Base-by-base conservation (phyloP, 2,329 filamentous ascomycete genomes). In the Ophiostoma triangulosporum region DNA sequence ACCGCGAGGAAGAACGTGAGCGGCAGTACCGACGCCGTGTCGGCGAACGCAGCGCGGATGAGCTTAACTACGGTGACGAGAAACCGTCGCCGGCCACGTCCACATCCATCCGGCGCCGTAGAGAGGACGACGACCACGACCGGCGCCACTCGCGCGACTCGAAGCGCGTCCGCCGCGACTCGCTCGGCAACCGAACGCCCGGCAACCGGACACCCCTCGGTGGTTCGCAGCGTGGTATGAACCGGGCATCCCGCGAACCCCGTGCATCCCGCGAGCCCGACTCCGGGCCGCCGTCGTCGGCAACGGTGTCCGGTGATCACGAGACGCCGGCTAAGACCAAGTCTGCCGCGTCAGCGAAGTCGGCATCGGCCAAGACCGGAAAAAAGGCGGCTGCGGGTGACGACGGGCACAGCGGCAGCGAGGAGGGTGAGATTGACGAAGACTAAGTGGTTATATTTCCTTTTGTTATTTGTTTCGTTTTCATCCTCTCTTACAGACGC, bases 11-110 rank as follows among this genome's bases (percentile, higher is more conserved):
- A 60, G 90, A 96, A 66, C 81, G 91, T 53, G 93, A 97, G 69
- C 81, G 88, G 56, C 75, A 85, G 51, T 96, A 95, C 68, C 83
- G 88, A 55, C 86, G 90, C 61, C 88, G 88, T 55, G 65, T 72
- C 56, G 67, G 68, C 43, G 88, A 89, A 63, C 84, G 88, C 43
- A 58, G 51, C 61, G 82, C 88, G 57, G 89, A 94, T 63, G 89
- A 95, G 66, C 77, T 97, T 56, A 90, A 94, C 63, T 96, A 96
- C 66, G 89, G 91, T 57, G 88, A 91, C 66, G 73, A 84, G 67
- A 72, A 77, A 61, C 70, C 85, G 15, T 48, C 43, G 15, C 17
- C 43, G n/a, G 14, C n/a, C 15, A 38, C 35, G 11, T 38, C 35
- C n/a, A 38, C 38, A 24, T 71, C 59, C 77, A 86, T 62, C 58